Percentiles rank a stretch among this genome's conserved stretches.
These are phyloP conservation scores for Prunus dulcis DNA, from an alignment of 306 rosid species.

Conservation along the genomic window DNA sequence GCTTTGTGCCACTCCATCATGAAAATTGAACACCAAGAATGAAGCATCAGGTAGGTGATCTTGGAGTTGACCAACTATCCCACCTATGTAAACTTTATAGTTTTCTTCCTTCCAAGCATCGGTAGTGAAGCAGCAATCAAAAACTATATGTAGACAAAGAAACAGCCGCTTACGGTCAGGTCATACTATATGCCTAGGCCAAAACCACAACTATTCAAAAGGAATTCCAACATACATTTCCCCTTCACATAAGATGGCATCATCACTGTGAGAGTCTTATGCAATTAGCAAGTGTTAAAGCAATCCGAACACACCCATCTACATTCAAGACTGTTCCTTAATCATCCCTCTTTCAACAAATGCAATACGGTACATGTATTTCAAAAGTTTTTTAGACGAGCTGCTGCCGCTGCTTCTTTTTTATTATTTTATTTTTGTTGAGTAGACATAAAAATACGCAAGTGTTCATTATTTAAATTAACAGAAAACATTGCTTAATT, in stretches of 20 bases:
- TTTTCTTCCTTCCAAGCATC: slow-evolving; percentile 76
- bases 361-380: background rate
- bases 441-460: background rate
- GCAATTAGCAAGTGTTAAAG: background rate
- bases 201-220: background rate
- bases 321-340: background rate
- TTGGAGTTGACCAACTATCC: slow-evolving; percentile 56
- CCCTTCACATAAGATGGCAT: background rate
- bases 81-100: slow-evolving; percentile 58
- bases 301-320: background rate
- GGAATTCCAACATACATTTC: background rate
- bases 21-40: slow-evolving; percentile 75
- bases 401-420: background rate
- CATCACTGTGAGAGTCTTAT: background rate
- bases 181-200: background rate
- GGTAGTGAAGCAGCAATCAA: slow-evolving; percentile 81
- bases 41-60: slow-evolving; percentile 69
- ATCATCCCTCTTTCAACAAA: background rate
- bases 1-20: slow-evolving; percentile 51
- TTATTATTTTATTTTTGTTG: background rate
- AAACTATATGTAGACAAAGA: slow-evolving; percentile 44
- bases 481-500: slow-evolving; percentile 6
- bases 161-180: background rate
- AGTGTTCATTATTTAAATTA: background rate
- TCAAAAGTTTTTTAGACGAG: background rate